These are phyloP conservation scores for Rhodofomes roseus DNA, from an alignment of 1,284 basidiomycete species.

Conservation along the genomic window DNA sequence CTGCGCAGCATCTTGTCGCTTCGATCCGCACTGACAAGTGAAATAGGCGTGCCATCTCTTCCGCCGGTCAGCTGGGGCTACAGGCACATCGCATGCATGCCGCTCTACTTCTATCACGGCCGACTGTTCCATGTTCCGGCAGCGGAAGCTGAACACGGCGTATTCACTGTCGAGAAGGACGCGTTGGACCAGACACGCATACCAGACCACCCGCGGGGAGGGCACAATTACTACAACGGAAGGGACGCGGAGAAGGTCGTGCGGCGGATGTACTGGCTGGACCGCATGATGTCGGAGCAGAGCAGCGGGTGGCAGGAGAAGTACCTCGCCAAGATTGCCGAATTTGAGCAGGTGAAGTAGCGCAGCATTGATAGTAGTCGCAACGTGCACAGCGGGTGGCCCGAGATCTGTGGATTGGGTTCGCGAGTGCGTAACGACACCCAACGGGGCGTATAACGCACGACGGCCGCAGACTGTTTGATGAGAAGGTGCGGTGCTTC, in stretches of 20 bases:
- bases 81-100: constrained; percentile 42
- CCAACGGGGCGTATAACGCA: background rate
- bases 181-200: constrained; percentile 13
- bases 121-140: constrained; percentile 42
- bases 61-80: constrained; percentile 48
- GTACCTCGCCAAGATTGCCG: constrained; percentile 10
- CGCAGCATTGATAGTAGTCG: background rate
- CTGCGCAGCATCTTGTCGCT: background rate
- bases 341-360: constrained; percentile 3
- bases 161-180: constrained; percentile 34
- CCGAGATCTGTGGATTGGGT: background rate
- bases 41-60: constrained; percentile 47
- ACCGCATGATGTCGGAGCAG: constrained; percentile 28
- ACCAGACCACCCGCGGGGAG: constrained; percentile 37
- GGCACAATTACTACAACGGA: constrained; percentile 54
- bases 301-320: constrained; percentile 14
- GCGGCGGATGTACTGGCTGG: constrained; percentile 41
- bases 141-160: constrained; percentile 40
- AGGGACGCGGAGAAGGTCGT: constrained; percentile 44
- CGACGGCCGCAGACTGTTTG: background rate
- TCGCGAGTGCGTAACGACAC: background rate
- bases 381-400: background rate
- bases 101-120: constrained; percentile 45
- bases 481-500: background rate
- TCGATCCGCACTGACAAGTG: constrained; percentile 2